A percentile compares a stretch with the other conserved stretches of the same genome.
Evolutionary conservation across 1,284 basidiomycete genomes (phyloP).

Genomic region (Cerrena zonata): DNA sequence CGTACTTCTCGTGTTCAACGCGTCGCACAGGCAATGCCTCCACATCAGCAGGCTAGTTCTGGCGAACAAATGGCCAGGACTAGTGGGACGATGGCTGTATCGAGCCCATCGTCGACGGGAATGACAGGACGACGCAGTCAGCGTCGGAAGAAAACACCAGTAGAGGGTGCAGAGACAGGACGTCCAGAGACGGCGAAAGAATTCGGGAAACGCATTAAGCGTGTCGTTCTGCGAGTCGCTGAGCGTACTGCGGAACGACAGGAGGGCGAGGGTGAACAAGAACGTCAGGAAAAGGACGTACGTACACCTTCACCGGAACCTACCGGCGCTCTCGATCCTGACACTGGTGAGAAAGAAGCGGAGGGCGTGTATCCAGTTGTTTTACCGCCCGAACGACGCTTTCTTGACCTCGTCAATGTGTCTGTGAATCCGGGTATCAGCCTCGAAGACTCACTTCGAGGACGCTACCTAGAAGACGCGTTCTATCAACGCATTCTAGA

Average conservation of each 20-base stretch:
- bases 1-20: no score
- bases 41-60: no score
- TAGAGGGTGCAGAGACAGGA: slow-evolving; percentile 7
- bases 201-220: slow-evolving; percentile 9
- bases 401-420: no score
- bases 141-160: neutral
- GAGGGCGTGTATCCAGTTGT: no score
- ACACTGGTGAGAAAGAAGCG: neutral
- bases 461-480: slow-evolving; percentile 11
- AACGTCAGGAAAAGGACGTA: neutral
- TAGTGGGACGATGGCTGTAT: no score
- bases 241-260: slow-evolving; percentile 4
- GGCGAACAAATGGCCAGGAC: no score
- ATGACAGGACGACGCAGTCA: no score
- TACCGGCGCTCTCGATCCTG: no score
- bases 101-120: no score
- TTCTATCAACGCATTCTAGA: slow-evolving; percentile 13
- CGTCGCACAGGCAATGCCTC: no score
- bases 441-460: neutral
- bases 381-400: no score
- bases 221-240: slow-evolving; percentile 8
- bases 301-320: neutral
- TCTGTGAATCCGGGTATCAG: no score
- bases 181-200: slow-evolving; percentile 9
- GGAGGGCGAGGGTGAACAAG: slow-evolving; percentile 8